Evolutionary conservation across 495 filamentous ascomycete species (phyloP).

Genomic region (Penicillium ucsense): DNA sequence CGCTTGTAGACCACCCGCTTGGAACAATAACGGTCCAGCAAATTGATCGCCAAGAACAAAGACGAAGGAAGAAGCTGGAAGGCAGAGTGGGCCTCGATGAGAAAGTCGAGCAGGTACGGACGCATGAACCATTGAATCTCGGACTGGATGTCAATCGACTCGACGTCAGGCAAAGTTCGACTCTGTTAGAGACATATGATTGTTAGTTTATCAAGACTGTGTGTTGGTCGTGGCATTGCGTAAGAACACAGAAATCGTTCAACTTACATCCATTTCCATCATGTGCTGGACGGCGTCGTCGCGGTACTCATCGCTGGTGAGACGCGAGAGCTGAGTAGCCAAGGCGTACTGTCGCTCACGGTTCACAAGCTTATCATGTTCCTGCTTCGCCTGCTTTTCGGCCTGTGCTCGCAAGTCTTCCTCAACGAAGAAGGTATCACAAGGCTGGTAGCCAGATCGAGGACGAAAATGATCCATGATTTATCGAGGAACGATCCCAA

Average conservation of each 20-base stretch:
- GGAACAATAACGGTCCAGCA: constrained; percentile 95
- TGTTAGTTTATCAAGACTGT: too few relatives aligned
- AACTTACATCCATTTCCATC: constrained; percentile 86
- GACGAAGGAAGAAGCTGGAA: constrained; percentile 93
- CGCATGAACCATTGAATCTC: constrained; percentile 99
- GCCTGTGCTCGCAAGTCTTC: constrained; percentile 45
- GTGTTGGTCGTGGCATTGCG: too few relatives aligned
- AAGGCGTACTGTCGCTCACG: constrained; percentile 73
- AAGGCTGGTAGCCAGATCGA: constrained; percentile 45
- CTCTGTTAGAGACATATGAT: constrained; percentile 38
- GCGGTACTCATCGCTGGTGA: constrained; percentile 78
- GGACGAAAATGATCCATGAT: constrained; percentile 63
- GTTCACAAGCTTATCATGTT: constrained; percentile 62
- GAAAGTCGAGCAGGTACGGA: constrained; percentile 95
- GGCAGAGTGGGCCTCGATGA: constrained; percentile 91
- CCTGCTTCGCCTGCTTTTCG: constrained; percentile 33
- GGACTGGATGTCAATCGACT: constrained; percentile 95
- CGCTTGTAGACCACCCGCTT: constrained; percentile 98
- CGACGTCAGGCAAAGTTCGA: constrained; percentile 87
- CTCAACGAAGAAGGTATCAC: constrained; percentile 84
- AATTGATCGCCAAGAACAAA: constrained; percentile 89
- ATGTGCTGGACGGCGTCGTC: constrained; percentile 90
- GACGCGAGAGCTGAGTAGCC: constrained; percentile 74
- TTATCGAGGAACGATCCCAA: constrained; percentile 9
- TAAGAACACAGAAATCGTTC: too few relatives aligned